These are phyloP conservation scores for Quercus aquifolioides DNA, from an alignment of 306 rosid genomes.

Conservation along the genomic window DNA sequence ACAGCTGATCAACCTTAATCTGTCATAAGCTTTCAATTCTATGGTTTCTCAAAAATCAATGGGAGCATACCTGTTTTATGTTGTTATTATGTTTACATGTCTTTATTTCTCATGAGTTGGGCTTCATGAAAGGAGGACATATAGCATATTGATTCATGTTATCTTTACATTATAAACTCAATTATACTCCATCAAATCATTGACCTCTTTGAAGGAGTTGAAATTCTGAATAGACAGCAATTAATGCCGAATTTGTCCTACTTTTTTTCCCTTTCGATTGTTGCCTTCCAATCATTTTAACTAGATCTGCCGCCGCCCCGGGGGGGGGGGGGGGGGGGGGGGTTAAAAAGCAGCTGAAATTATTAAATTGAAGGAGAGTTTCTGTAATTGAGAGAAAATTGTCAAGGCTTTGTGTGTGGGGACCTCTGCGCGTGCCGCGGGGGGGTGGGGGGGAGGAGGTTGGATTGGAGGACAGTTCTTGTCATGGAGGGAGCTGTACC, in stretches of 20 bases:
- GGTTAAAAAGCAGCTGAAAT: too few species aligned
- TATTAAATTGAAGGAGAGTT: too few species aligned
- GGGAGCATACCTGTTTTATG: conserved; percentile 8
- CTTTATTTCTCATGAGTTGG: neutral
- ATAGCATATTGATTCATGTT: neutral
- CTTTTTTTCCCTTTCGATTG: neutral
- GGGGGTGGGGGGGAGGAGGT: too few species aligned
- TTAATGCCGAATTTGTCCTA: neutral
- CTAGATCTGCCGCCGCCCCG: too few species aligned
- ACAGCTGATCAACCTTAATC: neutral
- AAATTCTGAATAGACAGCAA: neutral
- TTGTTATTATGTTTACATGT: neutral
- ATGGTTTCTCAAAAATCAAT: conserved; percentile 1
- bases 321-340: too few species aligned
- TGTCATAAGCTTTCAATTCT: conserved; percentile 4
- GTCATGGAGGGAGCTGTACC: neutral
- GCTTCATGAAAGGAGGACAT: neutral
- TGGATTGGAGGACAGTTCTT: neutral
- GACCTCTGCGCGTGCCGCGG: accelerated
- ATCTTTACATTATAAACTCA: neutral
- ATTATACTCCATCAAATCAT: neutral
- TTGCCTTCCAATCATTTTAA: neutral
- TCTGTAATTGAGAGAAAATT: too few species aligned
- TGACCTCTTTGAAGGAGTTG: neutral
- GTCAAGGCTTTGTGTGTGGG: too few species aligned